Evolutionary conservation across 2,329 filamentous ascomycete species (phyloP), one percentile per base, ranked within the genome.

Genomic region (Leptodontidium sp.): DNA sequence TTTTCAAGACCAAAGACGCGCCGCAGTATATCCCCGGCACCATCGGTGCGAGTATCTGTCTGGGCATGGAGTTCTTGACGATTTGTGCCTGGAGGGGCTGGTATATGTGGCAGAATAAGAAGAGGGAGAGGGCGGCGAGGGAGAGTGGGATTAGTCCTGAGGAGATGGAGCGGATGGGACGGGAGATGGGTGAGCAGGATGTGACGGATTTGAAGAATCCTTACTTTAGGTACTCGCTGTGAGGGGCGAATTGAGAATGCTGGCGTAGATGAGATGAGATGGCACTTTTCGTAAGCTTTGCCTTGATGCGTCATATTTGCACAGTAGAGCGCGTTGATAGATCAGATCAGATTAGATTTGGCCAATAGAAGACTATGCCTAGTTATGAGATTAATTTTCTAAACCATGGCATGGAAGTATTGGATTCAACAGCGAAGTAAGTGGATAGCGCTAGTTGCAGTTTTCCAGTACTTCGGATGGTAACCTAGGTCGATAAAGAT

Each of bases 1-100:
- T 91, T 0, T 91, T 91, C 79, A 83, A 81, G 71, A 80, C 82
- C 14, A 80, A 81, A 11, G 86, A 90, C 59, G 85, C 86, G 0
- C 89, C 89, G 0, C 75, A 78, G 9, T 91, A 91, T 71, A 82
- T 81, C 15, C 59, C 66, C 3, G 65, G 71, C 2, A 71, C 67
- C n/a, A 67, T 69, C 32, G 67, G 67, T 3, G 61, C 55, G 24
- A 66, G 63, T 21, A 40, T 69, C 21, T 71, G 65, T 63, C 40
- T 69, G 7, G 67, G 70, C 1, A 38, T 45, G 11, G 65, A 68
- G 24, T 68, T 67, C 57, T 45, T 66, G 14, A 29, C 63, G 24
- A 65, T 70, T 29, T 17, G 66, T 40, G 38, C 26, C 2, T 68
- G 71, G 67, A 68, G 72, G 38, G 58, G 59, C 14, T 74, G 72